Evolutionary conservation across 192 early-diverging fungal genomes (phyloP).

Genomic region (Entophlyctis helioformis): DNA sequence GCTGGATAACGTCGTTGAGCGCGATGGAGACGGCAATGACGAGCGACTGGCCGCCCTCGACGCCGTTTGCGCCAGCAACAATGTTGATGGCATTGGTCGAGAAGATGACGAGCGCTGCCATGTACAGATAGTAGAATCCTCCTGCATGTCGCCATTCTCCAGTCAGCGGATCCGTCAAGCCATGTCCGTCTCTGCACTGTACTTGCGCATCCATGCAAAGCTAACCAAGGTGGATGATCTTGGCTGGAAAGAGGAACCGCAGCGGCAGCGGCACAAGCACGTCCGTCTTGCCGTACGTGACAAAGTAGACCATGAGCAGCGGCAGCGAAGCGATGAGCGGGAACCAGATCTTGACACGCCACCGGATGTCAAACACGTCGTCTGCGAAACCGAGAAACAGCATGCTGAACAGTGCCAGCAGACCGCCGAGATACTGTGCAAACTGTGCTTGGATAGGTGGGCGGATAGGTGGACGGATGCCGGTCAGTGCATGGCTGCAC

Average conservation of each 20-base stretch:
- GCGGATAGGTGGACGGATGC: too few relatives aligned
- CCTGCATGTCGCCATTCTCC: slow-evolving; percentile 28
- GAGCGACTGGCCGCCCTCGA: slow-evolving; percentile 87
- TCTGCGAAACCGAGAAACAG: slow-evolving; percentile 96
- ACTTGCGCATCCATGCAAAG: neutral
- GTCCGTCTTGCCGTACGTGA: slow-evolving; percentile 73
- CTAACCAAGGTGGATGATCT: slow-evolving; percentile 66
- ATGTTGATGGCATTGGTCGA: slow-evolving; percentile 99
- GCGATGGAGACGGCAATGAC: slow-evolving; percentile 80
- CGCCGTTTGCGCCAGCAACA: slow-evolving; percentile 93
- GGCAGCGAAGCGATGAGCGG: slow-evolving; percentile 89
- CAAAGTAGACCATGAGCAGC: slow-evolving; percentile 85
- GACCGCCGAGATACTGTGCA: slow-evolving; percentile 80
- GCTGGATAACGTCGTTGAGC: slow-evolving; percentile 57
- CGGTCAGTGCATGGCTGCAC: too few relatives aligned
- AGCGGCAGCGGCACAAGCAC: slow-evolving; percentile 80
- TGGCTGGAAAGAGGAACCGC: slow-evolving; percentile 53
- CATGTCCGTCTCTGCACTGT: neutral
- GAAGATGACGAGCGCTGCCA: slow-evolving; percentile 78
- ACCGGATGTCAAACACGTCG: slow-evolving; percentile 90
- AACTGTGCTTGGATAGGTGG: slow-evolving; percentile 45
- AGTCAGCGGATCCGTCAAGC: neutral
- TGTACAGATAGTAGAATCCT: slow-evolving; percentile 85
- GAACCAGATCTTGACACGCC: slow-evolving; percentile 92
- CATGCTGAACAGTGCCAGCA: slow-evolving; percentile 91